Evolutionary conservation across 2,329 filamentous ascomycete genomes (phyloP).

Genomic region (Niveomyces coronatus): DNA sequence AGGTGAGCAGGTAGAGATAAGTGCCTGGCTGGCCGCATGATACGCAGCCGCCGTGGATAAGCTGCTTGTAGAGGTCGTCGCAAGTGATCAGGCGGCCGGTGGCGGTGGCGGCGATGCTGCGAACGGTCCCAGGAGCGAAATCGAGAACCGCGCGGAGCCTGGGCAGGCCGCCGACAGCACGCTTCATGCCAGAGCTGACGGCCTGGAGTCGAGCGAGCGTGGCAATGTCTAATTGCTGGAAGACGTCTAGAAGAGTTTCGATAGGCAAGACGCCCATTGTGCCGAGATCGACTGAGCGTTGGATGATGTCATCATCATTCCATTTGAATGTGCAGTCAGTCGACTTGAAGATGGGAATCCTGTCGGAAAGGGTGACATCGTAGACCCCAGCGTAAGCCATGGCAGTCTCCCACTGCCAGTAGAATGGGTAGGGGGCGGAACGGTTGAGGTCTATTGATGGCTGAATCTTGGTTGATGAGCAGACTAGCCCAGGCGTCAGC

Average conservation of each 20-base stretch:
- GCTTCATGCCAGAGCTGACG: background rate
- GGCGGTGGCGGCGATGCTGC: background rate
- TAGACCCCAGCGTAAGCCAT: no score
- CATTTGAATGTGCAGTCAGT: no score
- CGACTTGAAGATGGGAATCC: background rate
- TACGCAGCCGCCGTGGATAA: background rate
- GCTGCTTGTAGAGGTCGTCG: background rate
- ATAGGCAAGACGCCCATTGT: background rate
- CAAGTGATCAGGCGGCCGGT: background rate
- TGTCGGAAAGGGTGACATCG: background rate
- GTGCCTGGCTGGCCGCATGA: background rate
- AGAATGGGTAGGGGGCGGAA: no score
- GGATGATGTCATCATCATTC: background rate
- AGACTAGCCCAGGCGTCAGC: no score
- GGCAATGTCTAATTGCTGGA: background rate
- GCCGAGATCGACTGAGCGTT: background rate
- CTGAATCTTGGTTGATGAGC: no score
- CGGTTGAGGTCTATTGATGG: no score
- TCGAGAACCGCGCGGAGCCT: background rate
- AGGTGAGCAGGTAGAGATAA: constrained; percentile 3
- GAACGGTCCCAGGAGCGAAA: background rate
- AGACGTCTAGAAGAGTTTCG: background rate
- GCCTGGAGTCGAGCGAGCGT: background rate
- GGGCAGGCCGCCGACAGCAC: background rate
- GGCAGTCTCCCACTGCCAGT: no score